phyloP scores from a whole-genome alignment of 1,284 basidiomycete genomes.

The Apiotrichum domesticum region DNA sequence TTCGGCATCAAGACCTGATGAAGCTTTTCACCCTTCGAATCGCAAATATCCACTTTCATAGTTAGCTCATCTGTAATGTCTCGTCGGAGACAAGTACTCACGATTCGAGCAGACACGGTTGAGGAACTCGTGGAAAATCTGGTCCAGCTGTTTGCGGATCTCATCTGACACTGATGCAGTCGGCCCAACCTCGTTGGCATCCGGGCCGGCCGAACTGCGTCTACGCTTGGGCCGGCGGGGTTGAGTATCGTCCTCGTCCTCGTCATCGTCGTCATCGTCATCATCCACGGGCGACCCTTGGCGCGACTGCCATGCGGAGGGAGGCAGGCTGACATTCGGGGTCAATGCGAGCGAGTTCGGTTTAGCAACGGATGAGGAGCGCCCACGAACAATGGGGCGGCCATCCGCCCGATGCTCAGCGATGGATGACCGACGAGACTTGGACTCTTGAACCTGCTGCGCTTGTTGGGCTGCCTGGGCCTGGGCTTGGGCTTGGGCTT shows the following conservation, averaged over 20 bases:
- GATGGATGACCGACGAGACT: constrained; percentile 10
- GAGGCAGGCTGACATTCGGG: constrained; percentile 31
- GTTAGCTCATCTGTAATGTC: constrained; percentile 5
- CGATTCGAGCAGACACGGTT: constrained; percentile 84
- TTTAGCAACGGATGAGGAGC: constrained; percentile 36
- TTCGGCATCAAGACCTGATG: constrained; percentile 99
- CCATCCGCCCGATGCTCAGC: constrained; percentile 35
- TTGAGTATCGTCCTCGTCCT: constrained; percentile 32
- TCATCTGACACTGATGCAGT: constrained; percentile 51
- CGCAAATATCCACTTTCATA: constrained; percentile 74
- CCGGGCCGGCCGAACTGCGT: constrained; percentile 31
- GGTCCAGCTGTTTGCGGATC: constrained; percentile 73
- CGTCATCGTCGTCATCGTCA: constrained; percentile 34
- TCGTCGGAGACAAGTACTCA: constrained; percentile 47
- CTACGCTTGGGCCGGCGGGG: constrained; percentile 34
- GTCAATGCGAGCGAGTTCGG: constrained; percentile 20
- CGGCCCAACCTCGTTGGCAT: constrained; percentile 5
- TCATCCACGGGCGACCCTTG: constrained; percentile 30
- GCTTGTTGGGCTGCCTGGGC: not conserved
- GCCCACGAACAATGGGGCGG: constrained; percentile 31
- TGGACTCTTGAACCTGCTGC: constrained; percentile 1
- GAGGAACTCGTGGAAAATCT: constrained; percentile 85
- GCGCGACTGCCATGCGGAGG: constrained; percentile 42
- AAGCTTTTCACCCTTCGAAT: constrained; percentile 91
- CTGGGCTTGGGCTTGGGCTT: constrained; percentile 12